Evolutionary conservation across 306 rosid species (phyloP).

Genomic region (Vicia sativa): DNA sequence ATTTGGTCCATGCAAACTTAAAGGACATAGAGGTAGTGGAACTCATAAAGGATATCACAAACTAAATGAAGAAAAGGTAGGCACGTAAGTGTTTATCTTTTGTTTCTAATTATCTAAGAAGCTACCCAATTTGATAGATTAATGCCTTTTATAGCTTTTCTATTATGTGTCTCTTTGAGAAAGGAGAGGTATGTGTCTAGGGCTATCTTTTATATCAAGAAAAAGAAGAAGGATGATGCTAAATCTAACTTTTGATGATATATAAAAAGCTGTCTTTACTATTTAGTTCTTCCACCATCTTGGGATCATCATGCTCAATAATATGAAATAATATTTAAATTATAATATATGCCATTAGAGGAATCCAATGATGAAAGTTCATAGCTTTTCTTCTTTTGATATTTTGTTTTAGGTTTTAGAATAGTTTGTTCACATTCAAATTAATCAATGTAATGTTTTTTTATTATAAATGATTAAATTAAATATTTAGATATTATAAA

Average conservation of each 20-base stretch:
- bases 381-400: too few relatives aligned
- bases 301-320: conserved; percentile 57
- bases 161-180: conserved; percentile 24
- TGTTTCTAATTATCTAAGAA: conserved; percentile 33
- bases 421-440: too few relatives aligned
- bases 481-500: too few relatives aligned
- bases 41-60: conserved; percentile 43
- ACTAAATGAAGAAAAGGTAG: conserved; percentile 20
- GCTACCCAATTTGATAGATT: conserved; percentile 34
- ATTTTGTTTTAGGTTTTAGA: too few relatives aligned
- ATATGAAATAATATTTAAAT: conserved; percentile 11
- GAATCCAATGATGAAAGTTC: too few relatives aligned
- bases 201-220: conserved; percentile 35
- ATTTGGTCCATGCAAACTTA: conserved; percentile 20
- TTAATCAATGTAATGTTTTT: too few relatives aligned
- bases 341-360: too few relatives aligned
- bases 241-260: conserved; percentile 32
- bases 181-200: conserved; percentile 3
- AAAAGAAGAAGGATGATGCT: conserved; percentile 33
- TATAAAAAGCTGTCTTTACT: conserved; percentile 18
- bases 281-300: conserved; percentile 32
- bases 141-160: conserved; percentile 25
- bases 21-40: conserved; percentile 40
- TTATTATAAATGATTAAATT: too few relatives aligned
- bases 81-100: conserved; percentile 38